phyloP scores from a whole-genome alignment of 2,329 filamentous ascomycete species.

The Colletotrichum endophyticum region DNA sequence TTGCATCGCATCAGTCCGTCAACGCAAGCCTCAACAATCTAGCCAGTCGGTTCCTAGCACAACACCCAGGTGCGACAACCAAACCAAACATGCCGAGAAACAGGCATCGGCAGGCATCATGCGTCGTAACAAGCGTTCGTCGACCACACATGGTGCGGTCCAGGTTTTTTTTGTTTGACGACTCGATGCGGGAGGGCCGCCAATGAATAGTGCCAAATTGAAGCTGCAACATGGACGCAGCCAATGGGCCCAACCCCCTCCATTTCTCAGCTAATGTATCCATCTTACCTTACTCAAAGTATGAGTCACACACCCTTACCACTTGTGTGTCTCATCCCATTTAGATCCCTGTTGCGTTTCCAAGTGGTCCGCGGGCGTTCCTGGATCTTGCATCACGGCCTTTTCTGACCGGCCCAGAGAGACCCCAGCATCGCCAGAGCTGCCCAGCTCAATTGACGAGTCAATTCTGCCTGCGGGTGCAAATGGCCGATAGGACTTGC shows the following conservation, averaged over 20 bases:
- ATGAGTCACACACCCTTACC: constrained; percentile 26
- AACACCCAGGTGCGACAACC: neutral
- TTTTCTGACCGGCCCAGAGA: neutral
- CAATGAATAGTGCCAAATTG: constrained; percentile 14
- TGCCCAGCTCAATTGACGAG: constrained; percentile 19
- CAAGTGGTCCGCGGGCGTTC: constrained; percentile 18
- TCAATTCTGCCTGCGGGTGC: constrained; percentile 14
- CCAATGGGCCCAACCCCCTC: constrained; percentile 18
- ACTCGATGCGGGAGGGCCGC: constrained; percentile 14
- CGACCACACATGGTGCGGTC: neutral
- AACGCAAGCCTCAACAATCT: neutral
- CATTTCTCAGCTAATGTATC: constrained; percentile 11
- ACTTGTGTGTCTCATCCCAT: constrained; percentile 17
- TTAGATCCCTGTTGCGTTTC: constrained; percentile 18
- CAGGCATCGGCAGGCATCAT: neutral
- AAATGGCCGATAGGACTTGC: constrained; percentile 9
- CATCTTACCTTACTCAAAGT: constrained; percentile 4
- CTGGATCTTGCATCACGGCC: constrained; percentile 23
- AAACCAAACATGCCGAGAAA: neutral
- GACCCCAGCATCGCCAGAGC: neutral
- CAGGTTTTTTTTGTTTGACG: constrained; percentile 11
- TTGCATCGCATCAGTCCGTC: neutral
- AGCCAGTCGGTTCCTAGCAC: neutral
- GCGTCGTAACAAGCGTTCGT: constrained; percentile 6
- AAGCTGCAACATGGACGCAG: constrained; percentile 16